Base-by-base conservation (phyloP, 1,139 yeast genomes). In the Meyerozyma carpophila region DNA sequence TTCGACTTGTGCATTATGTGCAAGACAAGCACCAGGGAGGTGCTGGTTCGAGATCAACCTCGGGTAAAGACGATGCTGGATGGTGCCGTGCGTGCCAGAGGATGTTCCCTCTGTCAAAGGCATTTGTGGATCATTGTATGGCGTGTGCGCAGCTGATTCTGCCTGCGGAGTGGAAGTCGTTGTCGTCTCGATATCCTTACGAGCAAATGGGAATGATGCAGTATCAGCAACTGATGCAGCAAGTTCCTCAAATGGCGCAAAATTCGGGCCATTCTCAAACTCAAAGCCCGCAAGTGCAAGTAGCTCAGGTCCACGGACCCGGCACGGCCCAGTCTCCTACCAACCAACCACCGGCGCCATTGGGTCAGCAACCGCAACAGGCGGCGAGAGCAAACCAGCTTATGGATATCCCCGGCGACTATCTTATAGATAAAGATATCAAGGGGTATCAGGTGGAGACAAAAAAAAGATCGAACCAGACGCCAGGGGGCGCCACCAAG, bases 31-130 rank as follows among this genome's bases (percentile, higher is more conserved):
- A 65, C 59, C 65, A 40, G 36, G 26, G 44, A 5, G 46, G 62
- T 52, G 37, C 47, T 51, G 27, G 50, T 49, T 18, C 37, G 14
- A 24, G 26, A 13, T 50, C 45, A 6, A 53, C 58, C 1, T 31
- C 34, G 10, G 16, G 34, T 2, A 60, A 64, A 46, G 68, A 70
- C 10, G 84, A 79, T 40, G 70, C 79, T 3, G 89, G 89, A 5
- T 78, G 82, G 81, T 82, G 89, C 58, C 63, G 84, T 32, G 63
- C 73, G 13, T 82, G 89, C 55, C 82, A 79, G 50, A 66, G 73
- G 45, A 68, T 73, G 74, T 85, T 84, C 54, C 70, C 72, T 5
- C 66, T 70, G 40, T 73, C 84, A 16, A 81, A 77, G 51, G 66
- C 65, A 5, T 85, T 85, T 59, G 72, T 84, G 24, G 83, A 77